Conservation (phyloP, 257 asterid species). For the Solanum medicagineum region DNA sequence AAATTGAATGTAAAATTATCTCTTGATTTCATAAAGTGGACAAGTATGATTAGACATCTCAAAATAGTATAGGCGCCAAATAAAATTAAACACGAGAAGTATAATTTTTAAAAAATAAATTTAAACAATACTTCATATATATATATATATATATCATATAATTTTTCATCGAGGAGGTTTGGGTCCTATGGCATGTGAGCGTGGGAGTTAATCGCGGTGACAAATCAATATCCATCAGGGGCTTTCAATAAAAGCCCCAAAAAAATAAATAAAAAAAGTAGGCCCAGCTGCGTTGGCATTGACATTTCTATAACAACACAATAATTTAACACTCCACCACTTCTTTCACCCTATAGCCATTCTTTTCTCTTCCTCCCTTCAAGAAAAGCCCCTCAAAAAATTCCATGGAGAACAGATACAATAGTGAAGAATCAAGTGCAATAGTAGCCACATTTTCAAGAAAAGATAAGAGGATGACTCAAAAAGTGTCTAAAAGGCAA, state of each 20-base stretch:
- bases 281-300: constrained; percentile 48
- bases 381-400: background rate
- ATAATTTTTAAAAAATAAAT: no score
- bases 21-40: no score
- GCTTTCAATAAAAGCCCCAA: background rate
- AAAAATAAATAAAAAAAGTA: constrained; percentile 14
- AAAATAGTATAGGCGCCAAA: no score
- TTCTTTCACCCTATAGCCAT: background rate
- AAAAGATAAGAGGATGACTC: background rate
- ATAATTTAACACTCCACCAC: constrained; percentile 25
- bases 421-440: background rate
- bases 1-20: no score
- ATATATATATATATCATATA: no score
- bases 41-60: no score
- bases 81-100: no score
- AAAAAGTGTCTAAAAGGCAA: background rate
- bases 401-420: constrained; percentile 16
- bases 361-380: background rate
- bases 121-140: no score
- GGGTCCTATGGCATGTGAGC: background rate
- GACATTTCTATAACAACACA: constrained; percentile 23
- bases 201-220: background rate
- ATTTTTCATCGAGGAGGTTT: no score
- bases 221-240: constrained; percentile 20
- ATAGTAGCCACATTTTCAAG: constrained; percentile 7